phyloP scores from a whole-genome alignment of 345 rosid genomes.

The Reutealis trisperma region DNA sequence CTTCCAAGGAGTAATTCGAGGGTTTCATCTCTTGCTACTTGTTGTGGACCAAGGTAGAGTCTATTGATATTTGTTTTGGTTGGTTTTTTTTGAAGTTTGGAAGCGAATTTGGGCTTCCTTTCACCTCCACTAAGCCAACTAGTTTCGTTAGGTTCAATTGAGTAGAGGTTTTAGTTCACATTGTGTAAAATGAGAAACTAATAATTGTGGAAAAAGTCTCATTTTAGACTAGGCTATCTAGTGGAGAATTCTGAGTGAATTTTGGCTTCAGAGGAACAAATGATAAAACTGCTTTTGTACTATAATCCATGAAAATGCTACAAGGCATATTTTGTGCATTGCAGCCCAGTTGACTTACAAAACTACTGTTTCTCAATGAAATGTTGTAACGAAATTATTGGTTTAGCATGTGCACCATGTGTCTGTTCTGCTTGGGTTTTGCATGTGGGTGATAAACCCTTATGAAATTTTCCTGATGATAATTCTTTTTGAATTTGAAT shows the following conservation, averaged over 20 bases:
- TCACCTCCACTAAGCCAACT: too few species aligned
- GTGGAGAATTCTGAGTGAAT: neutral
- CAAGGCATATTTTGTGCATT: too few species aligned
- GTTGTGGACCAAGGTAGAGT: constrained; percentile 95
- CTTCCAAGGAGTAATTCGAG: constrained; percentile 98
- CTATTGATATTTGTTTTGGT: neutral
- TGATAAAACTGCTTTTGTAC: neutral
- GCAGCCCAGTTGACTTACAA: neutral
- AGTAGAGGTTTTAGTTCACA: neutral
- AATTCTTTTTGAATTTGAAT: neutral
- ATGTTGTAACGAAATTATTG: neutral
- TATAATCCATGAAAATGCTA: neutral
- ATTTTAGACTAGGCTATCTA: neutral
- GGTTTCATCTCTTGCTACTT: constrained; percentile 98
- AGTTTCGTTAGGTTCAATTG: too few species aligned
- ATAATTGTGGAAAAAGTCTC: neutral
- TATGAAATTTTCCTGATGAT: neutral
- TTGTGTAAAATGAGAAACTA: neutral
- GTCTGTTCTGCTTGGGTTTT: neutral
- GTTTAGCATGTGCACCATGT: neutral
- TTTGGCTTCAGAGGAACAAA: neutral
- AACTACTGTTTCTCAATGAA: neutral
- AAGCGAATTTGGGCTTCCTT: too few species aligned
- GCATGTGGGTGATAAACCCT: neutral
- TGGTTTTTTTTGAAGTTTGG: neutral